Evolutionary conservation across 805 yeast species (phyloP), one percentile per base, ranked within the genome.

Genomic region (Kodamaea lidongshanica): DNA sequence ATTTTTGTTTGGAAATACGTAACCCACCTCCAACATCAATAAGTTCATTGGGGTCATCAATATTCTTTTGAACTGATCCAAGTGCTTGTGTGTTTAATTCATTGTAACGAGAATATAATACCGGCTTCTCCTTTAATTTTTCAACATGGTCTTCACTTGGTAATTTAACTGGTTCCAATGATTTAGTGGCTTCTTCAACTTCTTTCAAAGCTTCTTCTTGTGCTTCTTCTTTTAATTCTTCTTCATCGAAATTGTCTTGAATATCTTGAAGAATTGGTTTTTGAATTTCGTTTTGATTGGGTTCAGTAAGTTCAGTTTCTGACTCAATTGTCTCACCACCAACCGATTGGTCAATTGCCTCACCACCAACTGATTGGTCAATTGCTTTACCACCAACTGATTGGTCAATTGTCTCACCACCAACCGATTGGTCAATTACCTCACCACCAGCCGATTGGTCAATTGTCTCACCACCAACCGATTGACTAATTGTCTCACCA

Each of bases 1-100:
- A 64, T 48, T 72, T 75, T 32, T 65, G 67, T 41, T 73, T 75
- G 26, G 78, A 67, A 59, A 73, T 58, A 27, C 48, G 58, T 48
- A 72, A 59, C 12, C 78, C 78, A 25, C 70, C 65, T 33, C 79
- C 79, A 38, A 73, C 55, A 41, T 70, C 67, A 39, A 72, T 51
- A 14, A 64, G 49, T 50, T 69, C 61, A 39, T 67, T 64, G 2
- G 74, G 72, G 43, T 70, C 73, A 34, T 65, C 70, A 36, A 72
- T 55, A 24, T 50, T 54, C 20, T 61, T 61, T 24, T 66, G 52
- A 42, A 66, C 54, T 6, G 76, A 63, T 29, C 61, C 61, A 30
- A 55, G 48, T n/a, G 76, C 74, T 15, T 70, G 57, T 3, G 59
- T 46, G 40, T 67, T 70, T 45, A 72, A 63, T 33, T 65, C 75